Base-by-base conservation (phyloP, 2,329 filamentous ascomycete genomes). In the Fusarium sacchari region DNA sequence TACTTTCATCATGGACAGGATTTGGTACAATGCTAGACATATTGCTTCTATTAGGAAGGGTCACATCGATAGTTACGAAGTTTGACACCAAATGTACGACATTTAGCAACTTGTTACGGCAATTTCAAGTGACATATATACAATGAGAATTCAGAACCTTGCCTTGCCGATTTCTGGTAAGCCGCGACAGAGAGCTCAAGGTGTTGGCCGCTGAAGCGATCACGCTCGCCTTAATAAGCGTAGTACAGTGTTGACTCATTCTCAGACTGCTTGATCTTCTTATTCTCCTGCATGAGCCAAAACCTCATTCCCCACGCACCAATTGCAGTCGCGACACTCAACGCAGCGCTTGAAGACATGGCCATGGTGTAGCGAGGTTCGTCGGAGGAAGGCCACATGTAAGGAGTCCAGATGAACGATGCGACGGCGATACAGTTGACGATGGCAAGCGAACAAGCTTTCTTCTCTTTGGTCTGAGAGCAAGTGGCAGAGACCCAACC, bases 401-500 rank as follows among this genome's bases (percentile, higher is more conserved):
- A 74, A 0, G 71, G 71, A 3, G 72, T 74, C 42, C 70, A 74
- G 9, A 74, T 71, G 1, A 26, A 73, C 1, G 36, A 74, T 49
- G 57, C 52, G 26, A 39, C 72, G 3, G 69, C 70, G 14, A 77
- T 58, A 17, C 64, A 74, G 15, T 72, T 76, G 37, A 72, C 71
- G 82, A 74, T 74, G 1, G 71, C 71, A 0, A 74, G 52, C 0
- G 72, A 63, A 1, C 73, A 73, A 0, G 71, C 50, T 58, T 84
- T 86, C 78, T 86, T 86, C 72, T 87, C 85, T 7, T 84, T 82
- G 0, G 83, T 85, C 67, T 86, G 85, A 1, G 83, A 84, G 28
- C 84, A 81, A 0, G 81, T 82, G 3, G 78, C 79, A 0, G 80
- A 80, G 1, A 81, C 80, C 85, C 85, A 87, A 4, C 84, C 83